A percentile compares a stretch with the other conserved stretches of the same genome.
Conservation (phyloP, 73 alveolate genomes). For the Tetrahymena elliotti region DNA sequence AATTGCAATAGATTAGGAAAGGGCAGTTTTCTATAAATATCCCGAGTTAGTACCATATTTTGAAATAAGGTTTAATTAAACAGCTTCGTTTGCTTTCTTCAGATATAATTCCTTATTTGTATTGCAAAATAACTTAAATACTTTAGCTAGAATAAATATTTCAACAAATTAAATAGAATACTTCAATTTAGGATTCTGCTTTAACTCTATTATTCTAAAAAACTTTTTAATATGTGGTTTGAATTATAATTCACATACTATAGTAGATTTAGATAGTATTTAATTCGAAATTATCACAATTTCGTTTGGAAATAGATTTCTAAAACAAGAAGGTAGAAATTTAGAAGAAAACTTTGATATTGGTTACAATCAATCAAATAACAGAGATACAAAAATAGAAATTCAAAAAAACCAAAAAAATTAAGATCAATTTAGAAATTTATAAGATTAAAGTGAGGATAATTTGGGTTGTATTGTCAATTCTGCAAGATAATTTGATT, state of each 20-base stretch:
- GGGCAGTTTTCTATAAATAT: background rate
- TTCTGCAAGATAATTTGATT: background rate
- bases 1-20: background rate
- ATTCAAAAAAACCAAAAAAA: too few species aligned
- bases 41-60: background rate
- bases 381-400: too few species aligned
- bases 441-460: background rate
- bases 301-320: background rate
- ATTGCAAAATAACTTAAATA: too few species aligned
- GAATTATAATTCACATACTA: too few species aligned
- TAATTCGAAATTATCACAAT: too few species aligned
- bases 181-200: background rate
- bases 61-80: background rate
- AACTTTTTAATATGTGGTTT: background rate
- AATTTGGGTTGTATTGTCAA: background rate
- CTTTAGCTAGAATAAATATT: background rate
- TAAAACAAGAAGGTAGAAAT: too few species aligned
- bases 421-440: background rate
- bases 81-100: background rate
- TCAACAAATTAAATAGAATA: background rate
- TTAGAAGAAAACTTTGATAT: too few species aligned
- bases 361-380: background rate
- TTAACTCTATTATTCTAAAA: background rate
- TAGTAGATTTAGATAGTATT: background rate
- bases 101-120: too few species aligned